Evolutionary conservation across 345 rosid genomes (phyloP).

Genomic region (Microthlaspi erraticum): DNA sequence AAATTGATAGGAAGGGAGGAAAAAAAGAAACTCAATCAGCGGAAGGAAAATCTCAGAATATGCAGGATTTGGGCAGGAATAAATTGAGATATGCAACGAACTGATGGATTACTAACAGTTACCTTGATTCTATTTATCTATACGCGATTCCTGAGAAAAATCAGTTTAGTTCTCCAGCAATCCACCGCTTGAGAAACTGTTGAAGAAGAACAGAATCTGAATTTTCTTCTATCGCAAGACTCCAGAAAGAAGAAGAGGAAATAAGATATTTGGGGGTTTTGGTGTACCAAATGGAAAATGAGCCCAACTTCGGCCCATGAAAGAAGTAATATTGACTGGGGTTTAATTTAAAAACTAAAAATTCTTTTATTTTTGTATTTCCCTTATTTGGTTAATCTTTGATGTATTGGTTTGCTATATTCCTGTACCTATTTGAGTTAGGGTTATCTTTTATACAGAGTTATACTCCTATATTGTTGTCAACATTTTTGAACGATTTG

Average conservation of each 20-base stretch:
- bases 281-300: background rate
- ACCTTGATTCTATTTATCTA: constrained; percentile 4
- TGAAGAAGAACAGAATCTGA: constrained; percentile 24
- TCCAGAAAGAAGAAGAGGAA: background rate
- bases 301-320: background rate
- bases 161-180: constrained; percentile 1
- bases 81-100: background rate
- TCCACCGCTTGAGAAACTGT: constrained; percentile 17
- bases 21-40: background rate
- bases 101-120: background rate
- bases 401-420: too few relatives aligned
- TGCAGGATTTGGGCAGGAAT: background rate
- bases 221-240: background rate
- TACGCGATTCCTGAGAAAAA: background rate
- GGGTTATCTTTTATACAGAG: too few relatives aligned
- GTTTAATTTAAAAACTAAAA: too few relatives aligned
- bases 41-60: background rate
- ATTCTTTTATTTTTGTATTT: too few relatives aligned
- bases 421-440: too few relatives aligned
- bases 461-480: too few relatives aligned
- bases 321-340: too few relatives aligned
- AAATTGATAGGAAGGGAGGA: background rate
- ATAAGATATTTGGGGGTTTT: too few relatives aligned
- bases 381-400: too few relatives aligned
- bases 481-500: too few relatives aligned